Base-by-base conservation (phyloP, 345 rosid species). In the Garcia nutans region DNA sequence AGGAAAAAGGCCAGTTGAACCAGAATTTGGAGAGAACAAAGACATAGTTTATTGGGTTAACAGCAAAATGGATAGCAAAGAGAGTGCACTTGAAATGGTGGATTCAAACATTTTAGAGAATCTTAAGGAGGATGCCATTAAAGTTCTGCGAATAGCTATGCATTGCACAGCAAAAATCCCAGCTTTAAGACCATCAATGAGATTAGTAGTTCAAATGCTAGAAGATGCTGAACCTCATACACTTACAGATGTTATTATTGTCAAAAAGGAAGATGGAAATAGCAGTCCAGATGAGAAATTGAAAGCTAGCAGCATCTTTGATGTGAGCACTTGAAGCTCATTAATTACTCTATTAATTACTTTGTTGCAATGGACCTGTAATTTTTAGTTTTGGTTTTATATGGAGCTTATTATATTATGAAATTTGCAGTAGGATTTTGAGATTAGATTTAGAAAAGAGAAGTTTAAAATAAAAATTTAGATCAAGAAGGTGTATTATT, bases 161-260 rank as follows among this genome's bases (percentile, higher is more conserved):
- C 83, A 77, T 56, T 94, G 98, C 84, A 91, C 94, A 1, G 80
- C 81, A 8, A 89, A 84, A 72, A 62, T 84, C 56, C 97, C 98
- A 11, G 78, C 80, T 3, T 52, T 77, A 37, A 88, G 98, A 77
- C 98, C 96, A 31, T 86, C 86, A 8, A 94, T 91, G 96, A 86
- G 92, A 75, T 82, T 80, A 78, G 96, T 94, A 22, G 96, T 94
- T 68, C 87, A 87, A 60, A 92, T 92, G 94, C 84, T 94, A 16
- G 93, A 94, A 83, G 92, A 88, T 50, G 88, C 87, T 61, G 82
- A 85, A 68, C 87, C 88, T 44, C 76, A 82, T 68, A 57, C 65
- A 62, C 82, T 83, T 61, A 70, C 78, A 0, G 64, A 75, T 69
- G 67, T 87, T 52, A 57, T 71, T 31, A 72, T 79, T 1, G 81